phyloP scores from a whole-genome alignment of 148 eudicot genomes.

The Beta vulgaris region DNA sequence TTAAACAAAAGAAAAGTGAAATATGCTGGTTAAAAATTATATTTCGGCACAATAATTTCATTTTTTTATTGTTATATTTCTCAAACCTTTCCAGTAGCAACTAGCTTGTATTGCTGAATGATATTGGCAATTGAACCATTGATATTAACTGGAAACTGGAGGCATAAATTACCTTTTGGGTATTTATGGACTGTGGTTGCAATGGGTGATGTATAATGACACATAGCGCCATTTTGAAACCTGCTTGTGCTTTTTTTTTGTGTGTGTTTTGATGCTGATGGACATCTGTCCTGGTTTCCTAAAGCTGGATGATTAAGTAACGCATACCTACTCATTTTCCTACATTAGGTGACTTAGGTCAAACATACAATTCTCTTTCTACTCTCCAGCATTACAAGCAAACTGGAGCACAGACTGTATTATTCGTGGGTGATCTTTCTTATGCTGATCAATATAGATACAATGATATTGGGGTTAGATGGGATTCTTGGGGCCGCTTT shows the following conservation, averaged over 20 bases:
- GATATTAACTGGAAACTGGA: neutral
- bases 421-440: conserved; percentile 88
- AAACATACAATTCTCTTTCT: conserved; percentile 71
- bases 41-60: neutral
- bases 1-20: neutral
- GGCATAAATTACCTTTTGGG: neutral
- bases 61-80: neutral
- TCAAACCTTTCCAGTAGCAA: neutral
- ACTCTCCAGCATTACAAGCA: conserved; percentile 67
- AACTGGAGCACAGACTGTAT: conserved; percentile 59
- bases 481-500: conserved; percentile 93
- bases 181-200: neutral
- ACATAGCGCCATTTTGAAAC: neutral
- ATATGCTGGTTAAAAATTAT: neutral
- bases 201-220: neutral
- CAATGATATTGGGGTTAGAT: conserved; percentile 67
- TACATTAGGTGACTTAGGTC: conserved; percentile 77
- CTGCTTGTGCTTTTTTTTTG: too few species aligned
- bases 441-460: conserved; percentile 73
- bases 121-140: neutral
- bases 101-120: neutral
- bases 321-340: neutral
- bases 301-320: neutral
- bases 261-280: neutral
- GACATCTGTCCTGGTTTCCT: neutral